Base-by-base conservation (phyloP, 2,329 filamentous ascomycete genomes). In the Epichloe sylvatica region DNA sequence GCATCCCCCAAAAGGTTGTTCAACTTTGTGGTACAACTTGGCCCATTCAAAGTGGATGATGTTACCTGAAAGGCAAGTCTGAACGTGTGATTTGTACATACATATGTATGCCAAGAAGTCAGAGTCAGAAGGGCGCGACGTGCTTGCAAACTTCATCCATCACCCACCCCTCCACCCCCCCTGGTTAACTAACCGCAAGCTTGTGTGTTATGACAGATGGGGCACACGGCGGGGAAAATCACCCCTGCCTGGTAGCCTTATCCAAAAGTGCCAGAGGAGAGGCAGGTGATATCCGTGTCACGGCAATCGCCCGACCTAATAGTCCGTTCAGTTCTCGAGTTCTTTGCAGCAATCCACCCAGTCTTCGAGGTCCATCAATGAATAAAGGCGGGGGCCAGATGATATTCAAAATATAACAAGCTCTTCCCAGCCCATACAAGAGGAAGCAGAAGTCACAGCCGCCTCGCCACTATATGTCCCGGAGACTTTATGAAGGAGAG, bases 141-240 rank as follows among this genome's bases (percentile, higher is more conserved):
- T 50, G 25, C 37, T 46, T 38, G 39, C 25, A 41, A 50, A 51
- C 44, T 45, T 25, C 39, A 51, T 47, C 49, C 39, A 51, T 45
- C 49, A 41, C 38, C 33, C 25, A 30, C 19, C 19, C 19, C 17
- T 19, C 17, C 3, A 19, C 23, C 25, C 3, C 25, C 35, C 49
- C 36, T 51, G 36, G 19, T 21, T 9, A 40, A 36, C 25, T 17
- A 39, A 48, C 40, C 23, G 45, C 40, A 33, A 41, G 17, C 23
- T 25, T 25, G 2, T 25, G 37, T 30, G 2, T 30, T 8, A 38
- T 40, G 25, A 43, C 34, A 33, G 45, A 49, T 44, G 37, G 49
- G 42, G 46, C 46, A 48, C 17, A 45, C 44, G 41, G 44, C 25
- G 41, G 41, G 49, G 40, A 41, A 41, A 45, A 41, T 21, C 8